Conservation (phyloP, 139 green algal species). For the Volvox africanus region DNA sequence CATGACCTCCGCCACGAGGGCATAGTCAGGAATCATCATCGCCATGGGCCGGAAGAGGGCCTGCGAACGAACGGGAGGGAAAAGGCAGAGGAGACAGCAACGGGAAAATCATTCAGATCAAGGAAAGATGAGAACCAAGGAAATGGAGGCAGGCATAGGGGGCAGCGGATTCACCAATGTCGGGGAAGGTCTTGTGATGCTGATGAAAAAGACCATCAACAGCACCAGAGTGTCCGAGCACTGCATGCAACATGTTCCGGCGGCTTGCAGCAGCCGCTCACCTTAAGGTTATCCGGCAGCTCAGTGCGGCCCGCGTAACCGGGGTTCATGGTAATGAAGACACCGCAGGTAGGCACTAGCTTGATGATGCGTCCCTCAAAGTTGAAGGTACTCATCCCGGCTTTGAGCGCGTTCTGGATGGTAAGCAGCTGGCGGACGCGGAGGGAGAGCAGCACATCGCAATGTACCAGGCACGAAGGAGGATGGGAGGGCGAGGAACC, state of each 20-base stretch:
- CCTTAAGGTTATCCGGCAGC: slow-evolving; percentile 88
- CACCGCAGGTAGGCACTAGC: slow-evolving; percentile 82
- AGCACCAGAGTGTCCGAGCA: too few relatives aligned
- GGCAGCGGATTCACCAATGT: too few relatives aligned
- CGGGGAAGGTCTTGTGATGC: too few relatives aligned
- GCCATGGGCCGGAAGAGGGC: slow-evolving; percentile 87
- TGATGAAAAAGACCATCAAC: too few relatives aligned
- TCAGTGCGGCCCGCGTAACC: slow-evolving; percentile 89
- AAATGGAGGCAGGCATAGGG: too few relatives aligned
- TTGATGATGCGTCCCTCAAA: slow-evolving; percentile 89
- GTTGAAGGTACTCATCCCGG: slow-evolving; percentile 78
- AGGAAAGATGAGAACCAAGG: too few relatives aligned
- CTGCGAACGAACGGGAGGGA: slow-evolving; percentile 33
- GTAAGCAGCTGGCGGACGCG: slow-evolving; percentile 72
- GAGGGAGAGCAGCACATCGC: not conserved
- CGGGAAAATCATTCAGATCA: too few relatives aligned
- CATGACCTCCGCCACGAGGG: slow-evolving; percentile 87
- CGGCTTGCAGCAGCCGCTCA: not conserved
- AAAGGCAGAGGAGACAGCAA: too few relatives aligned
- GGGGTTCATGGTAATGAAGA: slow-evolving; percentile 96
- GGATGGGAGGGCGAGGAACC: not conserved
- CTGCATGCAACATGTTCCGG: too few relatives aligned
- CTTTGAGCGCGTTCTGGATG: slow-evolving; percentile 86
- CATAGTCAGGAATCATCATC: slow-evolving; percentile 94
- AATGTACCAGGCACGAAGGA: not conserved